Percentiles rank a stretch among this genome's conserved stretches.
Evolutionary conservation across 257 asterid species (phyloP).

Genomic region (Ligustrum vulgare): DNA sequence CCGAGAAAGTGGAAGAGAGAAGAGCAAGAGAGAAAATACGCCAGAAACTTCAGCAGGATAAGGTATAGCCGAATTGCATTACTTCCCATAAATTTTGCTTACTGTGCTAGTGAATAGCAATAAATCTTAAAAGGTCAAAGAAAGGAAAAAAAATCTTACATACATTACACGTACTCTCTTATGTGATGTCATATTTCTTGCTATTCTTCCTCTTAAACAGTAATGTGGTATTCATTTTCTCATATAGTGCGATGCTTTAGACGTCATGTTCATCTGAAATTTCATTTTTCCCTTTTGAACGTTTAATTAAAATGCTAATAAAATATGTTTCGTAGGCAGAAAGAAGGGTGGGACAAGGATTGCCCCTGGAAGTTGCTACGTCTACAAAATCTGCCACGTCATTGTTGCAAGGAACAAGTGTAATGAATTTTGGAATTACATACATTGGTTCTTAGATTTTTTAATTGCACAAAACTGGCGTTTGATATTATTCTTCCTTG

Average conservation of each 20-base stretch:
- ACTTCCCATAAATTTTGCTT: background rate
- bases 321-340: slow-evolving; percentile 43
- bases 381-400: slow-evolving; percentile 29
- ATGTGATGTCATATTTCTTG: background rate
- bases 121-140: background rate
- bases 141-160: no score
- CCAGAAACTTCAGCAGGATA: slow-evolving; percentile 72
- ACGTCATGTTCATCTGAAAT: slow-evolving; percentile 1
- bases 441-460: slow-evolving; percentile 10
- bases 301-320: background rate
- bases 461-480: background rate
- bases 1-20: slow-evolving; percentile 67
- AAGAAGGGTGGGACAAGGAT: slow-evolving; percentile 44
- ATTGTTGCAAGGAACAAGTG: slow-evolving; percentile 31
- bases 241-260: background rate
- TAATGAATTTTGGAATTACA: slow-evolving; percentile 20
- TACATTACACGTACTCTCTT: no score
- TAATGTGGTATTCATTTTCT: background rate
- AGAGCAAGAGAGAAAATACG: slow-evolving; percentile 62
- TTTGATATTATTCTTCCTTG: slow-evolving; percentile 5
- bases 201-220: background rate
- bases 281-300: slow-evolving; percentile 3
- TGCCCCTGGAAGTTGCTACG: slow-evolving; percentile 27
- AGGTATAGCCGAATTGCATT: slow-evolving; percentile 39
- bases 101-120: background rate